Conservation (phyloP, 768 basidiomycete species). For the Mycena olivaceomarginata region DNA sequence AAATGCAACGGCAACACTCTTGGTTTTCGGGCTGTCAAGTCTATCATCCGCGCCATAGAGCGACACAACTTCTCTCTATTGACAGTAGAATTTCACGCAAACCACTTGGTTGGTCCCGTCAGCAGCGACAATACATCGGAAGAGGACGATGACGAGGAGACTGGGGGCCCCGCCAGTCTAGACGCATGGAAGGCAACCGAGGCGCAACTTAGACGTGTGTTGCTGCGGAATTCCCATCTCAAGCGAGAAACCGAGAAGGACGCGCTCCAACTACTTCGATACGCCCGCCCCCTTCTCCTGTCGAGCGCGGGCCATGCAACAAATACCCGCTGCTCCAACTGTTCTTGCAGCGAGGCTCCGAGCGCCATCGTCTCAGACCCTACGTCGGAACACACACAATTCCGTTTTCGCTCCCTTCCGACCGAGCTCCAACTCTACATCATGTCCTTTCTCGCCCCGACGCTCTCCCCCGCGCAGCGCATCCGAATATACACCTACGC, state of each 20-base stretch:
- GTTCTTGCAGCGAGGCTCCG: slow-evolving; percentile 26
- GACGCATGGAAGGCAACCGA: slow-evolving; percentile 61
- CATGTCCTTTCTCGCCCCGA: slow-evolving; percentile 75
- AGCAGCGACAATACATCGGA: slow-evolving; percentile 47
- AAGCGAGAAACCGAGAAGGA: slow-evolving; percentile 63
- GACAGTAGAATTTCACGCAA: slow-evolving; percentile 71
- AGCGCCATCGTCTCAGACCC: neutral
- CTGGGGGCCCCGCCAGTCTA: slow-evolving; percentile 35
- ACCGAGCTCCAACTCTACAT: slow-evolving; percentile 75
- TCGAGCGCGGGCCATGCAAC: slow-evolving; percentile 38
- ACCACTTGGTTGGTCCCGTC: slow-evolving; percentile 55
- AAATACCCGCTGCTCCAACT: slow-evolving; percentile 10
- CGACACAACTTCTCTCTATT: slow-evolving; percentile 67
- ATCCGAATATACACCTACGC: slow-evolving; percentile 73
- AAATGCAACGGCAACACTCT: slow-evolving; percentile 76
- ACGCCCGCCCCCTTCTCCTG: slow-evolving; percentile 70
- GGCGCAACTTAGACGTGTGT: slow-evolving; percentile 53
- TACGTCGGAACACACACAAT: slow-evolving; percentile 43
- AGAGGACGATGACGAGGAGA: slow-evolving; percentile 51
- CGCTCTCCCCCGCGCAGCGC: slow-evolving; percentile 73
- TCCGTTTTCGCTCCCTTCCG: slow-evolving; percentile 67
- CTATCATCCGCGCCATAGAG: slow-evolving; percentile 67
- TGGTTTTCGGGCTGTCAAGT: slow-evolving; percentile 64
- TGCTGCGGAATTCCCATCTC: slow-evolving; percentile 66
- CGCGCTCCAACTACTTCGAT: slow-evolving; percentile 70